Base-by-base conservation (phyloP, 306 rosid genomes). In the Cajanus cajan region DNA sequence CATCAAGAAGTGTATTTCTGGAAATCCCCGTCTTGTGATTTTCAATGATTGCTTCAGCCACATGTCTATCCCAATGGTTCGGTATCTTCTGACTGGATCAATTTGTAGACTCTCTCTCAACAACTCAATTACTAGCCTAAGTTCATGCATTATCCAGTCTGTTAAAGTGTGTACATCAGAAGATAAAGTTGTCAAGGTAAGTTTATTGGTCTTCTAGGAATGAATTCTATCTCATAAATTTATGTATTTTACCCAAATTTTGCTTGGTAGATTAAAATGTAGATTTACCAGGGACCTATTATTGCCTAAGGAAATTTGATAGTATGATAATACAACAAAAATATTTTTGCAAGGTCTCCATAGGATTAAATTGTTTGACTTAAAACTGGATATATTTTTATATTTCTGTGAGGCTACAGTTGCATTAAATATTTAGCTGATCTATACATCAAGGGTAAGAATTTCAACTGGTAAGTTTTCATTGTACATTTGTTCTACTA, bases 71-170 rank as follows among this genome's bases (percentile, higher is more conserved):
- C 86, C 90, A 4, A 28, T 82, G 66, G 79, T 93, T 83, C 94
- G 54, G 74, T 43, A 83, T 81, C 91, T 93, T 84, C 65, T 91
- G 28, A 50, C 48, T 0, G 87, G 96, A 82, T 57, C 96, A 47
- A 68, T 90, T 57, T 86, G 80, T 83, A 87, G 91, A 82, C 83
- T 95, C 57, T 91, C 92, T 78, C 80, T 82, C 21, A 79, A 84
- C 59, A 80, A 81, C 79, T 80, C 92, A 62, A 39, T 89, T 58
- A 48, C 86, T 78, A 82, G 93, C 91, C 87, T 57, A 87, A 86
- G 98, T 87, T 91, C 95, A 62, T 87, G 91, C 86, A 85, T 88
- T 84, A 58, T 83, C 78, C 94, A 91, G 83, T 88, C 90, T 43
- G 89, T 85, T 52, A 70, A 76, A 73, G 83, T 78, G 44, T 80